Evolutionary conservation across 495 filamentous ascomycete genomes (phyloP), one percentile per base, ranked within the genome.

Genomic region (Niebla homalea): DNA sequence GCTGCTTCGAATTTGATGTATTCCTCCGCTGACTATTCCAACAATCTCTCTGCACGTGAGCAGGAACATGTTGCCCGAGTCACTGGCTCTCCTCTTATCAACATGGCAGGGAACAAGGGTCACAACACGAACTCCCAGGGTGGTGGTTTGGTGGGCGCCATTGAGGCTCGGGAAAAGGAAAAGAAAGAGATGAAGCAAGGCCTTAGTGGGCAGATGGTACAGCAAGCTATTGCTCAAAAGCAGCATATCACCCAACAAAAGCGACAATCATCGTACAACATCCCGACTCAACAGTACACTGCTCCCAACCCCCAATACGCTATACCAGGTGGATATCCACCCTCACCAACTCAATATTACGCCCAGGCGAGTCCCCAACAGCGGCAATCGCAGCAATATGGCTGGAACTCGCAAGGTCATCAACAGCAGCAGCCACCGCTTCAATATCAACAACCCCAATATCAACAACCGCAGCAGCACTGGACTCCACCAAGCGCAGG

Each of bases 21-120:
- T 48, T 60, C 67, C 43, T 50, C 56, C 22, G 57, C 51, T 41
- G 81, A 86, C 49, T 54, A 77, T 26, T 75, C 78, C n/a, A 72
- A 71, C 2, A 77, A 82, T 49, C 76, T 95, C 18, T 90, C 89
- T 15, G 90, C 90, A n/a, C 83, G 85, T 7, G 90, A 97, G 63
- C 90, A 94, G 60, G 87, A 94, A 62, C 84, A 94, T 59, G 80
- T 97, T 25, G 85, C 90, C n/a, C 78, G 87, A 29, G 72, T 86
- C 52, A 95, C 90, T 6, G 85, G 86, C 0, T 83, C 80, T 1
- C 83, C 90, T 2, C 73, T 97, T 53, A 80, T 94, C 56, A 81
- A 80, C 32, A 69, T 92, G 60, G 77, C 78, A 19, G 63, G 56
- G 19, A 72, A 77, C 11, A 76, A 70, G 29, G 70, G 66, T 29